Conservation (phyloP, 1,139 yeast genomes). For the Scheffersomyces parashehatae region DNA sequence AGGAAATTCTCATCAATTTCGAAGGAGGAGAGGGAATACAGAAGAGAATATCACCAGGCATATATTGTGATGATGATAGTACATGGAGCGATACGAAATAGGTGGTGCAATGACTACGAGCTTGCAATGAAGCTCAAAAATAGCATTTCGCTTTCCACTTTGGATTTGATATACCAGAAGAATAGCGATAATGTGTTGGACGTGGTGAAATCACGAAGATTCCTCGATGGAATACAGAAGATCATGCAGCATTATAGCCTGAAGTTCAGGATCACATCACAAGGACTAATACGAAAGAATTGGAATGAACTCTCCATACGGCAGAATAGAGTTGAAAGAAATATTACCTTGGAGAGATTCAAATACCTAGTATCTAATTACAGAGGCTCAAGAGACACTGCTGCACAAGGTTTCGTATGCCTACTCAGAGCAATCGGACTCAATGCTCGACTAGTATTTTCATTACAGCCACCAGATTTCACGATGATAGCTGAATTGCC, state of each 20-base stretch:
- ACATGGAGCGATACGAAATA: constrained; percentile 68
- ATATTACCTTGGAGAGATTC: constrained; percentile 41
- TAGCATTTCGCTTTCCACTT: constrained; percentile 48
- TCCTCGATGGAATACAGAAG: constrained; percentile 73
- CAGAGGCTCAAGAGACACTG: constrained; percentile 75
- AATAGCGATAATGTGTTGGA: constrained; percentile 28
- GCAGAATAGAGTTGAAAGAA: constrained; percentile 18
- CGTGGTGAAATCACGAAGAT: constrained; percentile 59
- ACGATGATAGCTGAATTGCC: constrained; percentile 37
- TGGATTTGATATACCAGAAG: constrained; percentile 50
- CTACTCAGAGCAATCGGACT: constrained; percentile 70
- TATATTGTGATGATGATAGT: constrained; percentile 57
- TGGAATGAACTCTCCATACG: constrained; percentile 55
- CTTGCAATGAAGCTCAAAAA: constrained; percentile 40
- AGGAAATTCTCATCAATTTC: constrained; percentile 38
- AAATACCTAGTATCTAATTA: constrained; percentile 38
- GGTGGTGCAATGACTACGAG: constrained; percentile 65
- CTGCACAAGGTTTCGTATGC: constrained; percentile 86
- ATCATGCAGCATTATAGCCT: constrained; percentile 63
- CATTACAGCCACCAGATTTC: constrained; percentile 89
- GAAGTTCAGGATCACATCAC: constrained; percentile 52
- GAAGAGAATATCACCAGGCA: constrained; percentile 60
- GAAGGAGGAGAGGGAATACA: constrained; percentile 52
- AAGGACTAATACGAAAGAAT: constrained; percentile 48
- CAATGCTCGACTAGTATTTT: constrained; percentile 72